phyloP scores from a whole-genome alignment of 768 basidiomycete genomes.

The Tylopilus subfusipes region DNA sequence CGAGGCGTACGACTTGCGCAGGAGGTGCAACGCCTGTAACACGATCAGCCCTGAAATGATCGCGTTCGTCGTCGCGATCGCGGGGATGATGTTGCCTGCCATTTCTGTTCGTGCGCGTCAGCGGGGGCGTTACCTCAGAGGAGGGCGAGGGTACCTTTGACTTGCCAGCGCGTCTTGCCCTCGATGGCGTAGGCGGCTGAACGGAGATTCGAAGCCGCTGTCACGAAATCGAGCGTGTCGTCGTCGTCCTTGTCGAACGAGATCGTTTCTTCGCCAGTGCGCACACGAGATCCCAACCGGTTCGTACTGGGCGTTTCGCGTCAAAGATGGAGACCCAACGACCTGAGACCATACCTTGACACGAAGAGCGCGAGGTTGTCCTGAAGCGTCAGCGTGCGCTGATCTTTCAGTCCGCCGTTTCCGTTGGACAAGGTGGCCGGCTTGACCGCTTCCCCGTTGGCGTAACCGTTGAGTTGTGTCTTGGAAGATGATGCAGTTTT shows the following conservation, averaged over 20 bases:
- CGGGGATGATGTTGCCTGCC: constrained; percentile 99
- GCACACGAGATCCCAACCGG: constrained; percentile 66
- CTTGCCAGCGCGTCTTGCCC: constrained; percentile 90
- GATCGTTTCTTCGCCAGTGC: constrained; percentile 65
- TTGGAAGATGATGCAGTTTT: constrained; percentile 17
- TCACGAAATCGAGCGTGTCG: constrained; percentile 95
- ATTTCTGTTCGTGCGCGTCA: constrained; percentile 58
- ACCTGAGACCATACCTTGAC: constrained; percentile 57
- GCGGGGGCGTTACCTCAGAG: too few species aligned
- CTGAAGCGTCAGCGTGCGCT: constrained; percentile 66
- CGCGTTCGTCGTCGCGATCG: constrained; percentile 98
- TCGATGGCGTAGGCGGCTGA: constrained; percentile 87
- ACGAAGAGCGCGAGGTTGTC: constrained; percentile 84
- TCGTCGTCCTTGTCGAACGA: constrained; percentile 98
- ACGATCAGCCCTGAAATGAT: constrained; percentile 95
- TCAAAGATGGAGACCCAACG: constrained; percentile 7
- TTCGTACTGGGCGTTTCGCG: constrained; percentile 54
- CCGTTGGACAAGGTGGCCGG: constrained; percentile 10
- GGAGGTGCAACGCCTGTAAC: constrained; percentile 82
- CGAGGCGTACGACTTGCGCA: constrained; percentile 58
- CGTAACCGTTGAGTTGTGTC: constrained; percentile 26
- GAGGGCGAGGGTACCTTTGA: constrained; percentile 82
- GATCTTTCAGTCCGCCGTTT: constrained; percentile 65
- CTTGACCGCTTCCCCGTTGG: constrained; percentile 11
- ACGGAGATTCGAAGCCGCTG: constrained; percentile 89